Percentiles rank a stretch among this genome's conserved stretches.
Conservation (phyloP, 2,329 filamentous ascomycete genomes). For the Penicillium sp. region DNA sequence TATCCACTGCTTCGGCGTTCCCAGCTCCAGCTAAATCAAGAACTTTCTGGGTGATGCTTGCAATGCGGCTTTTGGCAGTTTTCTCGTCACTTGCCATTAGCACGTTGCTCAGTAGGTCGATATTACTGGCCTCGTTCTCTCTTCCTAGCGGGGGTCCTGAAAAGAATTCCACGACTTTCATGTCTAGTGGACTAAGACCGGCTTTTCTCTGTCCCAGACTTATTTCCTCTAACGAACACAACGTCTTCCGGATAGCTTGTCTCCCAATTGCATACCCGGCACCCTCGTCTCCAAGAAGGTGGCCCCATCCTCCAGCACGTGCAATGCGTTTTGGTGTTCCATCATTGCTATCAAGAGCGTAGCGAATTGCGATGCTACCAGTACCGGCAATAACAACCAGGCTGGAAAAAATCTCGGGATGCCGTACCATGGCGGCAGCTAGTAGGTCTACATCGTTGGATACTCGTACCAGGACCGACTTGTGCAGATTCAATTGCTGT, state of each 20-base stretch:
- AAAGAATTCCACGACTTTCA: constrained; percentile 9
- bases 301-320: constrained; percentile 44
- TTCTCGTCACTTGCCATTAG: constrained; percentile 3
- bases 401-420: constrained; percentile 16
- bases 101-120: constrained; percentile 9
- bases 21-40: constrained; percentile 5
- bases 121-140: not conserved
- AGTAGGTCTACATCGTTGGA: constrained; percentile 42
- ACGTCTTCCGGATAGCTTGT: constrained; percentile 30
- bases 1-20: constrained; percentile 8
- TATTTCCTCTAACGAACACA: constrained; percentile 28
- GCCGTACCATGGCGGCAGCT: constrained; percentile 21
- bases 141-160: not conserved
- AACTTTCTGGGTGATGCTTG: constrained; percentile 5
- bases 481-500: constrained; percentile 24
- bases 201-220: constrained; percentile 12
- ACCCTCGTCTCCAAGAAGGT: constrained; percentile 44
- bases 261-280: constrained; percentile 40
- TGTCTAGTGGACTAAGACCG: not conserved
- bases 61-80: constrained; percentile 6
- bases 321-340: constrained; percentile 24
- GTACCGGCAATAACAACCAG: constrained; percentile 43
- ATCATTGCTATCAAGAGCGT: constrained; percentile 17
- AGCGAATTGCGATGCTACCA: constrained; percentile 42
- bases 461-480: constrained; percentile 23